These are phyloP conservation scores for Letharia lupina DNA, from an alignment of 495 filamentous ascomycete genomes.

Conservation along the genomic window DNA sequence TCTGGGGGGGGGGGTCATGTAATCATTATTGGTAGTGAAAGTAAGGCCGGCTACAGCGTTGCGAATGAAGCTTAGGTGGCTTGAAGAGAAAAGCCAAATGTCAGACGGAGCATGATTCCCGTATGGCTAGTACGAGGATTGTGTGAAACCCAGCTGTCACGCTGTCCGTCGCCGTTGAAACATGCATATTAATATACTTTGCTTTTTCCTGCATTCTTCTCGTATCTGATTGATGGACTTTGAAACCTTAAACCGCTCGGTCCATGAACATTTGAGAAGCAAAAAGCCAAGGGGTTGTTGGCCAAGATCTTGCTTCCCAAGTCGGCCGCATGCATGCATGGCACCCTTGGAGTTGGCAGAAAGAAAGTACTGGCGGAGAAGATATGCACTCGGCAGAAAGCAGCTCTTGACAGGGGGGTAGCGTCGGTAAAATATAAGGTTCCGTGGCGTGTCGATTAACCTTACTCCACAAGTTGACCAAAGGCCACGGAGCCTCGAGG, in stretches of 20 bases:
- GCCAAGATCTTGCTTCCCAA: neutral
- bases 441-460: constrained; percentile 18
- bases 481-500: neutral
- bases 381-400: neutral
- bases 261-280: neutral
- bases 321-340: neutral
- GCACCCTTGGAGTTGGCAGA: neutral
- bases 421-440: constrained; percentile 15
- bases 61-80: constrained; percentile 11
- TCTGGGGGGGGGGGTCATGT: too few relatives aligned
- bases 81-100: neutral
- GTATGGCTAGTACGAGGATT: neutral
- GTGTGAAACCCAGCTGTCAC: neutral
- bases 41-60: neutral
- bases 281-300: neutral
- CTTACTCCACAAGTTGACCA: constrained; percentile 17
- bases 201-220: neutral
- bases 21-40: neutral
- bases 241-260: neutral
- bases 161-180: constrained; percentile 2
- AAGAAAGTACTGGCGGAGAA: neutral
- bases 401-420: constrained; percentile 7
- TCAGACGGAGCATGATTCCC: neutral
- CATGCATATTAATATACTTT: constrained; percentile 9
- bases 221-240: neutral